These are phyloP conservation scores for Zygotorulaspora mrakii DNA, from an alignment of 1,139 yeast species.

Conservation along the genomic window DNA sequence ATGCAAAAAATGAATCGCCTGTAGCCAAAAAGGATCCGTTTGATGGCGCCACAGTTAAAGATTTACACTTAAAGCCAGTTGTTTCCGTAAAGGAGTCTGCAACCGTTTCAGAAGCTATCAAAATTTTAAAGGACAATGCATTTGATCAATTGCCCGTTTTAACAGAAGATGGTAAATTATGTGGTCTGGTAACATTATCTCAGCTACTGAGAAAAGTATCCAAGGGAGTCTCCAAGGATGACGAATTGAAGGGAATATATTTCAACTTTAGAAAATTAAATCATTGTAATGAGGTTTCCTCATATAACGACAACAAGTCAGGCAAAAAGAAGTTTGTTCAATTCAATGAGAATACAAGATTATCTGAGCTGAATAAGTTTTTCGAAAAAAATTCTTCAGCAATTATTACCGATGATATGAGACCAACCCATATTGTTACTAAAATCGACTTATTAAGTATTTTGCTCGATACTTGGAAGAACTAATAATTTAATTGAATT, in stretches of 20 bases:
- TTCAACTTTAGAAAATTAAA: conserved; percentile 72
- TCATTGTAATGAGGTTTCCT: conserved; percentile 58
- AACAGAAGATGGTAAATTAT: conserved; percentile 54
- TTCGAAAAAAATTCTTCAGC: conserved; percentile 87
- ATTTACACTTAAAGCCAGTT: conserved; percentile 76
- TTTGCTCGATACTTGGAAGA: conserved; percentile 37
- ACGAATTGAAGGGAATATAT: conserved; percentile 60
- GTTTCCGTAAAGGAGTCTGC: conserved; percentile 67
- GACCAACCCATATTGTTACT: conserved; percentile 81
- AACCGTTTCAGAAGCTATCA: conserved; percentile 62
- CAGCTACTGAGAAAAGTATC: conserved; percentile 67
- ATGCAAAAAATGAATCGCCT: conserved; percentile 39
- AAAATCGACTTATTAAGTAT: conserved; percentile 80
- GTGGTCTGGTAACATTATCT: conserved; percentile 77
- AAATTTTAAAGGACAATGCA: conserved; percentile 68
- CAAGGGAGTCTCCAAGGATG: conserved; percentile 56
- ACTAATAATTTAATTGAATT: too few species aligned
- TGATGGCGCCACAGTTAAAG: conserved; percentile 61
- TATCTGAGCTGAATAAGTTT: conserved; percentile 68
- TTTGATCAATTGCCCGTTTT: conserved; percentile 86
- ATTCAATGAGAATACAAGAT: conserved; percentile 65
- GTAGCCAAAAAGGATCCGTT: conserved; percentile 41
- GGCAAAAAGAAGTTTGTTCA: conserved; percentile 66
- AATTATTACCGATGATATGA: conserved; percentile 71
- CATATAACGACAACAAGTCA: conserved; percentile 59